Percentiles rank a stretch among this genome's conserved stretches.
Evolutionary conservation across 768 basidiomycete species (phyloP).

Genomic region (Lepiota venenata): DNA sequence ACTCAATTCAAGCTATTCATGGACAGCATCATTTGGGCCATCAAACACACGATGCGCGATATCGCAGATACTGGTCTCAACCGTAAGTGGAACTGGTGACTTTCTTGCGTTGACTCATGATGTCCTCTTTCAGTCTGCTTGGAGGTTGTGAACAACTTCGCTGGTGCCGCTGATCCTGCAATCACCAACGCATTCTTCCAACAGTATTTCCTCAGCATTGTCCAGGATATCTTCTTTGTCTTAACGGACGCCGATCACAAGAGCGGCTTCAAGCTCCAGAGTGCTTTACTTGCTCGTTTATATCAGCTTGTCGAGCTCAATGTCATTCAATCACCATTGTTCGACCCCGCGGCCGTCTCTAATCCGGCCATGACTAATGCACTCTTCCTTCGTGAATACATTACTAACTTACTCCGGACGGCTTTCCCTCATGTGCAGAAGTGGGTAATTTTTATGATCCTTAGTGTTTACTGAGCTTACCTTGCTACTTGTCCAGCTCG

Average conservation of each 20-base stretch:
- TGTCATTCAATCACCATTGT: conserved; percentile 74
- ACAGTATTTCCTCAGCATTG: conserved; percentile 88
- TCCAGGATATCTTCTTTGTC: conserved; percentile 97
- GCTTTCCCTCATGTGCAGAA: conserved; percentile 93
- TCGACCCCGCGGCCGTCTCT: conserved; percentile 69
- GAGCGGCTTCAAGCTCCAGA: conserved; percentile 96
- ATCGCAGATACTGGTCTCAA: conserved; percentile 90
- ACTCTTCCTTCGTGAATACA: conserved; percentile 80
- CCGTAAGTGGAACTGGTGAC: conserved; percentile 40
- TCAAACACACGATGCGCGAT: conserved; percentile 99
- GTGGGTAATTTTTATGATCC: conserved; percentile 39
- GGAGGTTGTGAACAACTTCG: conserved; percentile 96
- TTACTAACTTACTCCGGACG: conserved; percentile 76
- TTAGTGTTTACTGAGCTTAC: conserved; percentile 11
- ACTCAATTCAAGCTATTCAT: conserved; percentile 95
- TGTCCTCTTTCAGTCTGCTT: conserved; percentile 61
- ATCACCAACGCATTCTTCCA: conserved; percentile 95
- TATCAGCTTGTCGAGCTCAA: conserved; percentile 89
- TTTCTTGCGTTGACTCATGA: conserved; percentile 6
- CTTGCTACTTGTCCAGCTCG: conserved; percentile 37
- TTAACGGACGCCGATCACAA: conserved; percentile 98
- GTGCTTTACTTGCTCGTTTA: conserved; percentile 86
- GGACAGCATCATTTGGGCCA: conserved; percentile 99
- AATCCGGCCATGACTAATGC: conserved; percentile 76
- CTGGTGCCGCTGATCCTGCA: conserved; percentile 62